Evolutionary conservation across 257 asterid species (phyloP), one percentile per base, ranked within the genome.

Genomic region (Nicotiana undulata): DNA sequence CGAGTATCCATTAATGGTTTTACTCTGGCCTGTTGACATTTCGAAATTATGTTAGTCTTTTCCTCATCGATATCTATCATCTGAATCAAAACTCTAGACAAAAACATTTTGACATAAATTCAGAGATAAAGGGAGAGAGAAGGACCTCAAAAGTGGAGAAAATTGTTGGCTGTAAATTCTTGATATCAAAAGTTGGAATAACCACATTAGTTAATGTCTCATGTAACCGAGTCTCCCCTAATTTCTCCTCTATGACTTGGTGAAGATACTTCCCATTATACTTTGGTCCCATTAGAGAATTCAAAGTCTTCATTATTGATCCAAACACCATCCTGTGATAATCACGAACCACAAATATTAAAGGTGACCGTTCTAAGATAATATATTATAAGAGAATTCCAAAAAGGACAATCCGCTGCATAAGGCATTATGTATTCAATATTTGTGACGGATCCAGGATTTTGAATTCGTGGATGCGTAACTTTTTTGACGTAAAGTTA

Each of bases 151-250:
- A 85, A 29, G 77, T 80, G 9, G 82, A 85, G 80, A 87, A 87
- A 9, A 87, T 58, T 3, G 61, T 60, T 17, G 87, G 90, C 18
- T 75, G 83, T 28, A 79, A 12, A 6, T 46, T 32, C 28, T 81
- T 88, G 77, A 88, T 80, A 61, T 86, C 86, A 44, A 82, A 86
- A 12, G 89, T 74, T 0, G 89, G 88, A 22, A 86, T 80, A 4
- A 84, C 87, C 0, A 87, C 34, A 29, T 80, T 80, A 12, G 90
- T 83, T 58, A 85, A 49, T 0, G 86, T 63, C 7, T 87, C 80
- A 37, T 64, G 76, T 37, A 87, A 16, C 16, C 29, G 67, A 49
- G 72, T 66, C 16, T 81, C 32, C 1, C 84, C 84, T 11, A 87
- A 75, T 56, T 61, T 83, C 49, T 86, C 83, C 44, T 67, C 52